Conservation (phyloP, 345 rosid species). For the Populus tremula region DNA sequence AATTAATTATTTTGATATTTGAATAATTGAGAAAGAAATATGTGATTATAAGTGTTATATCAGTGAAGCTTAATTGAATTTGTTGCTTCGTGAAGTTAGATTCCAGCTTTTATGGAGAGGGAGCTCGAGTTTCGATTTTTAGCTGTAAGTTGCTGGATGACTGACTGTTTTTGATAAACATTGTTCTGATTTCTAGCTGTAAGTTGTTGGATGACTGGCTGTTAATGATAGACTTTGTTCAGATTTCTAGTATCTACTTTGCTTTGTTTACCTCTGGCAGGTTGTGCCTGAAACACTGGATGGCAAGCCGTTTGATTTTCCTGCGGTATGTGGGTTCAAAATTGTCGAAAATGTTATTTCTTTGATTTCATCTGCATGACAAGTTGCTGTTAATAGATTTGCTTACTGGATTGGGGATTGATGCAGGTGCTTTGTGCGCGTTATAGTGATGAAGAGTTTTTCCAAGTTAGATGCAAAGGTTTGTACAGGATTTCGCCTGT, state of each 20-base stretch:
- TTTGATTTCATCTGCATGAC: not conserved
- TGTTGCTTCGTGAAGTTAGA: constrained; percentile 34
- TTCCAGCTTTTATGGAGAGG: constrained; percentile 81
- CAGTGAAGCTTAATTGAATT: not conserved
- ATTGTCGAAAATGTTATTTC: not conserved
- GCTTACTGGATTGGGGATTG: constrained; percentile 6
- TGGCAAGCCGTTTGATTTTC: constrained; percentile 56
- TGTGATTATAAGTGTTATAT: not conserved
- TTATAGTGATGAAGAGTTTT: constrained; percentile 76
- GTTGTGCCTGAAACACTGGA: constrained; percentile 65
- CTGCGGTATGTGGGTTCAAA: constrained; percentile 48
- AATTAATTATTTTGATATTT: not conserved
- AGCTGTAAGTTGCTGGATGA: constrained; percentile 57
- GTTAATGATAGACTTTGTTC: too few relatives aligned
- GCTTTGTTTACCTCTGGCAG: constrained; percentile 29
- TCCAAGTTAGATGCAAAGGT: constrained; percentile 77
- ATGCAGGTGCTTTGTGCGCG: constrained; percentile 81
- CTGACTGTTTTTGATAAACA: not conserved
- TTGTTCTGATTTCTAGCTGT: constrained; percentile 77
- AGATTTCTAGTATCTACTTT: not conserved
- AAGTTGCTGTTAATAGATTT: not conserved
- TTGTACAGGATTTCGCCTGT: too few relatives aligned
- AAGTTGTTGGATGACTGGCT: constrained; percentile 36
- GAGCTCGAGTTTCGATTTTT: constrained; percentile 85
- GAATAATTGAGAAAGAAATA: not conserved